Evolutionary conservation across 495 filamentous ascomycete species (phyloP).

Genomic region (Aspergillus ostianus): DNA sequence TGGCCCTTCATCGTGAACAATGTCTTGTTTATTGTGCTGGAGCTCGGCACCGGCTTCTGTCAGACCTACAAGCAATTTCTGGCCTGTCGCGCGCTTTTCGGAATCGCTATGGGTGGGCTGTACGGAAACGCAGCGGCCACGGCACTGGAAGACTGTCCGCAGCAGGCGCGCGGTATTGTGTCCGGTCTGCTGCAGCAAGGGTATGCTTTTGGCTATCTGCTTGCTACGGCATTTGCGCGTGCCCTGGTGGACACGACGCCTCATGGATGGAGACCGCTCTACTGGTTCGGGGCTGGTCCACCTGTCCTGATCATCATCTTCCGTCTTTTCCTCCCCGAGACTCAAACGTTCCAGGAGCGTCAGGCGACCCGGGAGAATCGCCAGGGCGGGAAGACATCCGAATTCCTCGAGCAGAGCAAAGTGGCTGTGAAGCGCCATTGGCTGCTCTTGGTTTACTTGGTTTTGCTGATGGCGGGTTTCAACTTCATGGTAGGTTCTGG

Average conservation of each 20-base stretch:
- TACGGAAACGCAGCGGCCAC: slow-evolving; percentile 88
- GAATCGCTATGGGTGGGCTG: slow-evolving; percentile 84
- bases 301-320: slow-evolving; percentile 80
- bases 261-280: slow-evolving; percentile 78
- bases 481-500: slow-evolving; percentile 66
- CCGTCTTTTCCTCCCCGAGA: slow-evolving; percentile 76
- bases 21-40: slow-evolving; percentile 74
- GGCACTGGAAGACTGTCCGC: slow-evolving; percentile 79
- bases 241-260: slow-evolving; percentile 68
- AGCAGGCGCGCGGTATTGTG: slow-evolving; percentile 69
- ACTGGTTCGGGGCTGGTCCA: slow-evolving; percentile 81
- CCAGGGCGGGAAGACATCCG: slow-evolving; percentile 48
- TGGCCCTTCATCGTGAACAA: slow-evolving; percentile 89
- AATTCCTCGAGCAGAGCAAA: slow-evolving; percentile 73
- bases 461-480: slow-evolving; percentile 85
- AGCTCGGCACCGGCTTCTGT: slow-evolving; percentile 78
- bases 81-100: slow-evolving; percentile 79
- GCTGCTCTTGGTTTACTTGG: slow-evolving; percentile 74
- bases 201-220: slow-evolving; percentile 83
- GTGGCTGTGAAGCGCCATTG: slow-evolving; percentile 75
- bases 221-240: slow-evolving; percentile 74
- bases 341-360: slow-evolving; percentile 62
- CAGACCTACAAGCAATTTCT: slow-evolving; percentile 77
- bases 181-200: slow-evolving; percentile 85
- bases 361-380: slow-evolving; percentile 55